These are phyloP conservation scores for Scortechinia acanthostroma DNA, from an alignment of 2,329 filamentous ascomycete species.

Conservation along the genomic window DNA sequence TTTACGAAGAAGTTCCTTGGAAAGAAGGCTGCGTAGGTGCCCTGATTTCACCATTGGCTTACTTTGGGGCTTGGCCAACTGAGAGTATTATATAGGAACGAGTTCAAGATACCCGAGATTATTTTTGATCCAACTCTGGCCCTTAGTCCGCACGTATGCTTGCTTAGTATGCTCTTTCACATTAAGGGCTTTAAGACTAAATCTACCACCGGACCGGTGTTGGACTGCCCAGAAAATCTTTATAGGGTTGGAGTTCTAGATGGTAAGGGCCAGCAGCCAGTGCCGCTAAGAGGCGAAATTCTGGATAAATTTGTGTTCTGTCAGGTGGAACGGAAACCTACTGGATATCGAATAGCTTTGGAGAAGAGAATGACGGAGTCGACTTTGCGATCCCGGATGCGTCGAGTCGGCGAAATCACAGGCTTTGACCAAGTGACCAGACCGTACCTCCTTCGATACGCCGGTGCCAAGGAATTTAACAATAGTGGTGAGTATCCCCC, in stretches of 20 bases:
- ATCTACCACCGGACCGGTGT: slow-evolving; percentile 7
- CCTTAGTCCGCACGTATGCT: slow-evolving; percentile 18
- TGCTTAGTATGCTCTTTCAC: slow-evolving; percentile 19
- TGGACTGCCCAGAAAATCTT: slow-evolving; percentile 20
- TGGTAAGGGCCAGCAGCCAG: slow-evolving; percentile 16
- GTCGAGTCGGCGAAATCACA: slow-evolving; percentile 17
- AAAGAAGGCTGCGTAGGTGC: slow-evolving; percentile 11
- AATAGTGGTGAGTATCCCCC: slow-evolving; percentile 17
- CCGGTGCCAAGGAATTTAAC: slow-evolving; percentile 23
- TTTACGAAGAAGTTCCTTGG: slow-evolving; percentile 15
- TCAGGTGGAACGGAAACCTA: slow-evolving; percentile 10
- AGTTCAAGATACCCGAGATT: slow-evolving; percentile 17
- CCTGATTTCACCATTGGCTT: slow-evolving; percentile 9
- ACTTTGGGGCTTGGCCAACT: neutral
- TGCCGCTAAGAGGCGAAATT: slow-evolving; percentile 19
- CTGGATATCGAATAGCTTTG: slow-evolving; percentile 14
- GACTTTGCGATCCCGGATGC: slow-evolving; percentile 15
- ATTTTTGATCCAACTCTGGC: slow-evolving; percentile 19
- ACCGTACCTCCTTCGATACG: slow-evolving; percentile 22
- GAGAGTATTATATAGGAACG: slow-evolving; percentile 11
- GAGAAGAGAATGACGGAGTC: slow-evolving; percentile 13
- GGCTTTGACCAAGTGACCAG: slow-evolving; percentile 18
- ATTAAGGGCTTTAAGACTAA: slow-evolving; percentile 17
- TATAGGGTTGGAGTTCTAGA: slow-evolving; percentile 21
- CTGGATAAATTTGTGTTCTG: slow-evolving; percentile 19